Evolutionary conservation across 306 rosid species (phyloP), one percentile per base, ranked within the genome.

Genomic region (Acacia confusa): DNA sequence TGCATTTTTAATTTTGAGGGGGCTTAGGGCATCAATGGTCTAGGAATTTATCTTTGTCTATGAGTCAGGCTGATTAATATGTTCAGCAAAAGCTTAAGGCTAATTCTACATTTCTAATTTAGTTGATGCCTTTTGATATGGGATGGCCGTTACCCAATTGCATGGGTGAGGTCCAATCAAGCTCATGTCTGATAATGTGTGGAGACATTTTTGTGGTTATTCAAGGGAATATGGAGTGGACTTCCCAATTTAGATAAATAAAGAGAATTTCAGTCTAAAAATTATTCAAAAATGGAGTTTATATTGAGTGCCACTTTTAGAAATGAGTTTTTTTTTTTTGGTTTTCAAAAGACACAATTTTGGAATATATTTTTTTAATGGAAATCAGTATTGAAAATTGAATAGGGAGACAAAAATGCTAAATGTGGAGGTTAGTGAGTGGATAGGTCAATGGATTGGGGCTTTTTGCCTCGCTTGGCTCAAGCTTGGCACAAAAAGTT

Each of bases 1-100:
- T 25, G 38, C 28, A 45, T 68, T 71, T 36, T 38, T 67, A 47
- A 24, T 79, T 61, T 53, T 71, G 32, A 25, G 70, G 76, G 34
- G 66, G 73, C 4, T 70, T 3, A 63, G n/a, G 68, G 2, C 47
- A 78, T 75, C 70, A 74, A 61, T 24, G 38, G 12, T 60, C 78
- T 4, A 65, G 53, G 45, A 25, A 9, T 50, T 25, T 22, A 30
- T 22, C 67, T 41, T 30, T 78, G 24, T 75, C 44, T 43, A 68
- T 68, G 32, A 11, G 72, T 30, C 50, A 38, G 19, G 3, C 50
- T 68, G 50, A 22, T 68, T 68, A 19, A 10, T 14, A 28, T 68
- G 72, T 20, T 20, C 14, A 12, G 30, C 17, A 38, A 10, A 24
- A 38, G 50, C 48, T 13, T 24, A 68, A 4, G 19, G 28, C 45